Evolutionary conservation across 208 protist species (phyloP).

Genomic region (Leishmania arabica): DNA sequence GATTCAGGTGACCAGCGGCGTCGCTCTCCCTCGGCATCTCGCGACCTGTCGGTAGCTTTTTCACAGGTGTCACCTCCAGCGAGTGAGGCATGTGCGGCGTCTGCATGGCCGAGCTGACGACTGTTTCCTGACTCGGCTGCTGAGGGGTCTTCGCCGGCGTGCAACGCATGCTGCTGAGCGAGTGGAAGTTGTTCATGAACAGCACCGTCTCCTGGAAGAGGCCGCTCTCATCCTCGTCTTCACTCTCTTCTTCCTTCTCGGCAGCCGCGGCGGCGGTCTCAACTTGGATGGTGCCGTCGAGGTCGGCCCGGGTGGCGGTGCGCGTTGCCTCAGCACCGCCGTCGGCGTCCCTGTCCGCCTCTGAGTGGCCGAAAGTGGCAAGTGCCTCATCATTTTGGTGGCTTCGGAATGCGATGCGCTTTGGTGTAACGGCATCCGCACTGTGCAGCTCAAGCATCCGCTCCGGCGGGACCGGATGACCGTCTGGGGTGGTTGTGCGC

Average conservation of each 20-base stretch:
- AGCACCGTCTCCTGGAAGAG: slow-evolving; percentile 39
- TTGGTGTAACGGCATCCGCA: background rate
- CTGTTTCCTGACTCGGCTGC: slow-evolving; percentile 5
- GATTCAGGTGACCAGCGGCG: background rate
- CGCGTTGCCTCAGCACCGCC: background rate
- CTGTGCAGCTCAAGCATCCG: background rate
- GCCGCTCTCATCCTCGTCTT: slow-evolving; percentile 35
- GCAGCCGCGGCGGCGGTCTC: background rate
- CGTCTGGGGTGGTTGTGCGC: background rate
- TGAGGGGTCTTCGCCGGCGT: slow-evolving; percentile 16
- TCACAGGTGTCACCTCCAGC: slow-evolving; percentile 22
- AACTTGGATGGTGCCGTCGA: background rate
- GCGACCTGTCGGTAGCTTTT: background rate
- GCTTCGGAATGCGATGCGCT: background rate
- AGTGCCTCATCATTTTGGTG: background rate
- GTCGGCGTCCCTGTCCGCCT: background rate
- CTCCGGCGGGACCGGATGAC: background rate
- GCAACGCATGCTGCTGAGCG: slow-evolving; percentile 31
- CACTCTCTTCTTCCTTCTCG: slow-evolving; percentile 18
- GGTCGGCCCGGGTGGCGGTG: no score
- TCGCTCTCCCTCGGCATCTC: background rate
- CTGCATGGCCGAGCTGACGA: slow-evolving; percentile 5
- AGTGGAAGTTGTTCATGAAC: slow-evolving; percentile 32
- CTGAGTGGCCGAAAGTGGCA: background rate
- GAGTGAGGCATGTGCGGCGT: slow-evolving; percentile 14